Base-by-base conservation (phyloP, 306 rosid species). In the Elaeagnus macrophylla region DNA sequence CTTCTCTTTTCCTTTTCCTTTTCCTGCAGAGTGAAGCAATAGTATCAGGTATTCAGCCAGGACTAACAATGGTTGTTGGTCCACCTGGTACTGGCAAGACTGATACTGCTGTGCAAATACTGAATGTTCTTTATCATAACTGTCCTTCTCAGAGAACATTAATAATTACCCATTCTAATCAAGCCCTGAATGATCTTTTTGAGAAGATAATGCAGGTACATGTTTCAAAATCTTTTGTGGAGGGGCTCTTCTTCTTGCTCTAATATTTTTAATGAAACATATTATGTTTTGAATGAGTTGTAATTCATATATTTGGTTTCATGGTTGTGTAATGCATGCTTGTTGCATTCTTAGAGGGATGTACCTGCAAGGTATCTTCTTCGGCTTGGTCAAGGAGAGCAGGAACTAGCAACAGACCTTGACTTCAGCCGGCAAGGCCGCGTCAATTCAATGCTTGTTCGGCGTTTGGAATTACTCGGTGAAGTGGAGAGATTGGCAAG, bases 1-100 rank as follows among this genome's bases (percentile, higher is more conserved):
- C 36, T 38, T 44, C 12, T 38, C 15, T 12, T 53, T 12, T 67
- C 61, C 40, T 12, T 53, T 12, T 67, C 61, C 40, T 47, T 48
- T 12, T 57, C 57, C 18, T 61, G 45, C 71, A 91, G 99, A 74
- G 82, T 67, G 95, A 83, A 60, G 96, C 99, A 48, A 87, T 91
- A 67, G 79, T 84, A 48, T 91, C 96, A 12, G 99, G 99, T 48
- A 71, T 87, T 69, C 99, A 91, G 78, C 96, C 99, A 53, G 99
- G 99, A 42, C 73, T 91, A 54, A 87, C 99, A 51, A 91, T 87
- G 99, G 95, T 84, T 68, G 99, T 91, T 50, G 99, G 99, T 71
- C 99, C 99, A 55, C 99, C 99, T 78, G 99, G 99, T 75, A 91
- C 96, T 0, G 99, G 99, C 78, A 91, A 91, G 79, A 91, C 96